Evolutionary conservation across 768 basidiomycete species (phyloP).

Genomic region (Leccinum pellstonianum): DNA sequence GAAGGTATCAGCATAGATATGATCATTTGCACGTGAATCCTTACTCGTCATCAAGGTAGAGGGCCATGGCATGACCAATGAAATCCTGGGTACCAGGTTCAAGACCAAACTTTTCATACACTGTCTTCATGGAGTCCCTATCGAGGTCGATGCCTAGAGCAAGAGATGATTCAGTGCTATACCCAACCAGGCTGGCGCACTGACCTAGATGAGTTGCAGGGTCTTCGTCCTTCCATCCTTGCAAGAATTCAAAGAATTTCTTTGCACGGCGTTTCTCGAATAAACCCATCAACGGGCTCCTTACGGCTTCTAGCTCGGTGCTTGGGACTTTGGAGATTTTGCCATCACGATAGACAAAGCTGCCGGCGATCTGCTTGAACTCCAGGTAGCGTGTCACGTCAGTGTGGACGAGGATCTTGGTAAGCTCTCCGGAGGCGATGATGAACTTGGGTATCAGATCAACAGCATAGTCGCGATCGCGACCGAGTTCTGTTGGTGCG

Average conservation of each 20-base stretch:
- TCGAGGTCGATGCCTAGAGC: constrained; percentile 80
- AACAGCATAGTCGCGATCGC: constrained; percentile 96
- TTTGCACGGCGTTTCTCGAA: constrained; percentile 98
- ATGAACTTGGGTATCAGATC: constrained; percentile 99
- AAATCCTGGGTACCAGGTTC: constrained; percentile 99
- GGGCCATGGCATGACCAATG: constrained; percentile 98
- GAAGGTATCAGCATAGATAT: constrained; percentile 13
- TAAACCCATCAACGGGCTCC: constrained; percentile 95
- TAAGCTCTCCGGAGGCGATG: constrained; percentile 96
- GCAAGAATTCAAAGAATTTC: constrained; percentile 98
- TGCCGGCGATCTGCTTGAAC: constrained; percentile 99
- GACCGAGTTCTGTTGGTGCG: constrained; percentile 82
- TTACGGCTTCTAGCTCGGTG: constrained; percentile 96
- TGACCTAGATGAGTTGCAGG: constrained; percentile 94
- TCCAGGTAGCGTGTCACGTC: constrained; percentile 98
- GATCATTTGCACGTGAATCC: constrained; percentile 25
- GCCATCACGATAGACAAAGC: constrained; percentile 96
- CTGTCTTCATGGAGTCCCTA: constrained; percentile 86
- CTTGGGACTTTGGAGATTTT: constrained; percentile 96
- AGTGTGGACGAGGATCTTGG: constrained; percentile 97
- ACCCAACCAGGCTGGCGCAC: constrained; percentile 12
- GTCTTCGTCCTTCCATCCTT: constrained; percentile 93
- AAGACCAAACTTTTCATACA: constrained; percentile 96
- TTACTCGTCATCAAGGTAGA: constrained; percentile 96
- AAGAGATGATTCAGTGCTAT: constrained; percentile 3